phyloP scores from a whole-genome alignment of 2,329 filamentous ascomycete species.

The Chaetomium sp. region DNA sequence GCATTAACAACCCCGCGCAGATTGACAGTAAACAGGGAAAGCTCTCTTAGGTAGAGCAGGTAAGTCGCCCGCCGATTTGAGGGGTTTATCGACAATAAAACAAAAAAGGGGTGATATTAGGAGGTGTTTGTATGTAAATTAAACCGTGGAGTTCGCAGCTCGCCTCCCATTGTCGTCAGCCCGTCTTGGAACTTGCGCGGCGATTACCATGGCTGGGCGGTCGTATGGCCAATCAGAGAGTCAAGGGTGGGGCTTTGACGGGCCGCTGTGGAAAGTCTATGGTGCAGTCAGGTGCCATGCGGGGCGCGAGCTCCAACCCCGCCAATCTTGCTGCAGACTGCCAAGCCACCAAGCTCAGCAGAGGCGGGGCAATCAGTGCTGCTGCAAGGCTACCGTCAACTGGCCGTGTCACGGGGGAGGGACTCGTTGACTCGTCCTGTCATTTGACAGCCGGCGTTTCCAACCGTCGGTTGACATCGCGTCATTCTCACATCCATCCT shows the following conservation, averaged over 20 bases:
- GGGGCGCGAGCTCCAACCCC: constrained; percentile 21
- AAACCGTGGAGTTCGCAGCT: constrained; percentile 14
- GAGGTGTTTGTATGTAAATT: not conserved
- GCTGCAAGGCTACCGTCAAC: constrained; percentile 19
- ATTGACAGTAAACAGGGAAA: not conserved
- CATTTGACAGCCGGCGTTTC: constrained; percentile 16
- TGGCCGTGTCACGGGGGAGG: constrained; percentile 18
- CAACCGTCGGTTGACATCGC: not conserved
- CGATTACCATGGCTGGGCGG: constrained; percentile 1
- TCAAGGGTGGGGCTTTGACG: not conserved
- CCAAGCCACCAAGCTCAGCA: constrained; percentile 11
- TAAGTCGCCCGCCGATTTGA: not conserved
- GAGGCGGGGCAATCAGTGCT: not conserved
- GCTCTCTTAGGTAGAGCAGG: not conserved
- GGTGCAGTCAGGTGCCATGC: constrained; percentile 11
- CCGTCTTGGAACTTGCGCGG: constrained; percentile 23
- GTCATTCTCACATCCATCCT: not conserved
- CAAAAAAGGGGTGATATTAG: constrained; percentile 4
- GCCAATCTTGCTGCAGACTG: constrained; percentile 5
- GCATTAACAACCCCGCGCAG: constrained; percentile 10
- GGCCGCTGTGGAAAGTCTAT: no score
- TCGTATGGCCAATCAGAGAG: constrained; percentile 11
- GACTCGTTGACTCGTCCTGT: constrained; percentile 14
- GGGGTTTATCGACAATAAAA: not conserved
- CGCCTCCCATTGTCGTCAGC: constrained; percentile 31